Evolutionary conservation across 2,329 filamentous ascomycete genomes (phyloP).

Genomic region (Fusarium bactridioides): DNA sequence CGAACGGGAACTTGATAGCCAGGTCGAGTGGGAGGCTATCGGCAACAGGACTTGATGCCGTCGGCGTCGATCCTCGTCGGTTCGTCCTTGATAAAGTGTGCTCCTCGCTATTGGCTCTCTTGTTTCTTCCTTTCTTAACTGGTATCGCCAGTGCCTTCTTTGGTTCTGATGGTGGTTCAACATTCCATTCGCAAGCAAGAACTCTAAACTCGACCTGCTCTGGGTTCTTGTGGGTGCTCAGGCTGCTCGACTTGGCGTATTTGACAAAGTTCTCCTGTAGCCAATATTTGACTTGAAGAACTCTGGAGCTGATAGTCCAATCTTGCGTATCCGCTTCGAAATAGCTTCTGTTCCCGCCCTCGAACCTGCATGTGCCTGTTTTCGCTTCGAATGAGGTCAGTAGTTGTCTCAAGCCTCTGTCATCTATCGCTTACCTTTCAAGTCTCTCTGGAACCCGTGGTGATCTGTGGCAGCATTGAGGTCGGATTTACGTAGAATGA

Average conservation of each 20-base stretch:
- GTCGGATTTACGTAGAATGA: conserved; percentile 46
- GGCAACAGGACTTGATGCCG: neutral
- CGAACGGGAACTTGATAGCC: conserved; percentile 26
- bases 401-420: neutral
- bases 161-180: conserved; percentile 29
- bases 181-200: conserved; percentile 52
- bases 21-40: conserved; percentile 3
- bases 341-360: conserved; percentile 40
- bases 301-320: conserved; percentile 49
- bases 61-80: conserved; percentile 19
- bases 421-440: conserved; percentile 10
- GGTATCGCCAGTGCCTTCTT: conserved; percentile 16
- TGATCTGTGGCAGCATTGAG: neutral
- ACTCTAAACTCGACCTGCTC: conserved; percentile 52
- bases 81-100: conserved; percentile 27
- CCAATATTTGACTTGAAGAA: conserved; percentile 50
- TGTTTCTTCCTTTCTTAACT: conserved; percentile 41
- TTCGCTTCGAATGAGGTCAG: conserved; percentile 26
- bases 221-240: conserved; percentile 45
- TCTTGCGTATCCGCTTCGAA: conserved; percentile 46
- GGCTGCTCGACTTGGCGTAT: conserved; percentile 47
- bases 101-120: conserved; percentile 38
- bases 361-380: conserved; percentile 9
- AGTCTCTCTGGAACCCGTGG: neutral
- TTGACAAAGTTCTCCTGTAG: conserved; percentile 48